Evolutionary conservation across 116 monocot species (phyloP).

Genomic region (Posidonia oceanica): DNA sequence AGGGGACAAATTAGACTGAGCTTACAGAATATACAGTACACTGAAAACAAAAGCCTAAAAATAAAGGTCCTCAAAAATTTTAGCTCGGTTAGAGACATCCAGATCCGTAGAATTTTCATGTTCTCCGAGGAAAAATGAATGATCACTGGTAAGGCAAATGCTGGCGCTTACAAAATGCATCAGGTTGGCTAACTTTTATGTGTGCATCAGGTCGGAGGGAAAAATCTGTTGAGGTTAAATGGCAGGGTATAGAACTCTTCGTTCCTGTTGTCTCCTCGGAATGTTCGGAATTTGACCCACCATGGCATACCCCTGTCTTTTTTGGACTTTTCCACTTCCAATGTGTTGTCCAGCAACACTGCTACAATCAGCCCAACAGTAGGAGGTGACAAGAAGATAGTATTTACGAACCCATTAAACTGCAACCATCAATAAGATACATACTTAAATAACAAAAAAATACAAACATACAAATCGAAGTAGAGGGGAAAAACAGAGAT

Average conservation of each 20-base stretch:
- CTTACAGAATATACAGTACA: background rate
- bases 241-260: constrained; percentile 80
- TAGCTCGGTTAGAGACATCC: background rate
- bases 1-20: background rate
- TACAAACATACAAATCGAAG: background rate
- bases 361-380: constrained; percentile 64
- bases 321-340: constrained; percentile 68
- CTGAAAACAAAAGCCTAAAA: background rate
- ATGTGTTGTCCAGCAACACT: constrained; percentile 75
- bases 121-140: background rate
- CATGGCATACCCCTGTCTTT: constrained; percentile 86
- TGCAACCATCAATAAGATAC: constrained; percentile 22
- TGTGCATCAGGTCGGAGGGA: constrained; percentile 38
- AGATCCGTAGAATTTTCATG: background rate
- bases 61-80: background rate
- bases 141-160: background rate
- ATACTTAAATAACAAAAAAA: background rate
- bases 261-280: constrained; percentile 76
- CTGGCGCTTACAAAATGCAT: background rate
- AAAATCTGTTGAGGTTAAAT: constrained; percentile 75
- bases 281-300: constrained; percentile 85
- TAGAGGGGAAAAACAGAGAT: too few relatives aligned
- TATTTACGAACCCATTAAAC: constrained; percentile 78
- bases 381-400: constrained; percentile 69
- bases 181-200: background rate